A percentile compares a stretch with the other conserved stretches of the same genome.
These are phyloP conservation scores for Sodiomyces alkalinus DNA, from an alignment of 2,329 filamentous ascomycete species.

Conservation along the genomic window DNA sequence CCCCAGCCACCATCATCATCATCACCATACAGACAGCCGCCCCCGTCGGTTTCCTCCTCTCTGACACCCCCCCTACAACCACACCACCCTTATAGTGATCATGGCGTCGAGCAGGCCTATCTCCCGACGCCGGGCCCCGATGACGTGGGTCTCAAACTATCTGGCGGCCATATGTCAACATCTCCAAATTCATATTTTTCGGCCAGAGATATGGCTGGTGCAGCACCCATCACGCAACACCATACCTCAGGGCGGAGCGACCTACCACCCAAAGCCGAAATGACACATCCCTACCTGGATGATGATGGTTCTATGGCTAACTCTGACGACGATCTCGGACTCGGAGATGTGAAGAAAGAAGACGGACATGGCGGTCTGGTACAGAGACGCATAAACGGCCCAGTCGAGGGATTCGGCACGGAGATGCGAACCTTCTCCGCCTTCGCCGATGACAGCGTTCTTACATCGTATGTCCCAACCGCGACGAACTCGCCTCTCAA, in stretches of 20 bases:
- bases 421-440: constrained; percentile 33
- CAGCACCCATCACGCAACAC: too few species aligned
- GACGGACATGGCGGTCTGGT: constrained; percentile 23
- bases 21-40: too few species aligned
- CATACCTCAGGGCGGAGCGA: neutral
- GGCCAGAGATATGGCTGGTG: too few species aligned
- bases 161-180: too few species aligned
- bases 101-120: too few species aligned
- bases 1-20: too few species aligned
- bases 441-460: constrained; percentile 30
- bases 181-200: too few species aligned
- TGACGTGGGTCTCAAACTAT: too few species aligned
- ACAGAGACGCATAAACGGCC: constrained; percentile 18
- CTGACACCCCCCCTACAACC: too few species aligned
- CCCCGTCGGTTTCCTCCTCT: too few species aligned
- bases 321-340: constrained; percentile 37
- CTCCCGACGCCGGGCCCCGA: too few species aligned
- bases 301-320: constrained; percentile 49
- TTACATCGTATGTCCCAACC: constrained; percentile 53
- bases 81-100: too few species aligned
- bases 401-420: constrained; percentile 26
- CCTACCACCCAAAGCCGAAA: constrained; percentile 2
- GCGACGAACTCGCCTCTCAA: constrained; percentile 57
- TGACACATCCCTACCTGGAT: constrained; percentile 26
- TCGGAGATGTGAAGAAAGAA: constrained; percentile 22